Conservation (phyloP, 176 grass and related monocot species). For the Elymus sibiricus region DNA sequence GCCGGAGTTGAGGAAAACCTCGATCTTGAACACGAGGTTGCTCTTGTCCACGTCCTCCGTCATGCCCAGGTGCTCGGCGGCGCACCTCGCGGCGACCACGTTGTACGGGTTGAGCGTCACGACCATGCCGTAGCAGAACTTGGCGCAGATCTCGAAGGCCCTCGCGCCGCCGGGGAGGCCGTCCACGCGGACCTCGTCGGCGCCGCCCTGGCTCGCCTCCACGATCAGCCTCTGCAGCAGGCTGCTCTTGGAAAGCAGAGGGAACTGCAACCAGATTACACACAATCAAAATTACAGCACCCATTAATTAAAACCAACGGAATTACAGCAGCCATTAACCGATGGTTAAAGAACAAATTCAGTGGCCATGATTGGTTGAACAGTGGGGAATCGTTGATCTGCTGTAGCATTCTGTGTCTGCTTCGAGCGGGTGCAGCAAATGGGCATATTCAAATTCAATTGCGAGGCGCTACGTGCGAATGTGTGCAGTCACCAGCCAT, state of each 20-base stretch:
- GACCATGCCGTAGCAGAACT: slow-evolving; percentile 94
- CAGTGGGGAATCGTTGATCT: not conserved
- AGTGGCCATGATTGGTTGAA: not conserved
- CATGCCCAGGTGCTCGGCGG: slow-evolving; percentile 89
- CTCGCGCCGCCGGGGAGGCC: slow-evolving; percentile 71
- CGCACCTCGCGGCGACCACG: slow-evolving; percentile 57
- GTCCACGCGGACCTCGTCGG: slow-evolving; percentile 50
- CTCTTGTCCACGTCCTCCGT: slow-evolving; percentile 79
- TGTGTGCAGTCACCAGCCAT: slow-evolving; percentile 1
- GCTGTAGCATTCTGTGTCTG: slow-evolving; percentile 5
- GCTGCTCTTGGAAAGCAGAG: slow-evolving; percentile 81
- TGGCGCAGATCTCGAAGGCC: slow-evolving; percentile 75
- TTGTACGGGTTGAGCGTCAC: slow-evolving; percentile 88
- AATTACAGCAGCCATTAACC: not conserved
- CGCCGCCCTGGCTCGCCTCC: slow-evolving; percentile 51
- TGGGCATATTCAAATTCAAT: slow-evolving; percentile 12
- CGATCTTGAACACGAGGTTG: slow-evolving; percentile 75
- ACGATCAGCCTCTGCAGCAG: slow-evolving; percentile 62
- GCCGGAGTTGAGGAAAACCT: slow-evolving; percentile 75
- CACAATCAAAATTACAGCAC: not conserved
- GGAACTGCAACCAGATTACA: slow-evolving; percentile 53
- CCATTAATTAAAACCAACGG: not conserved
- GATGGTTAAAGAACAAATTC: not conserved
- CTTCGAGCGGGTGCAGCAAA: not conserved
- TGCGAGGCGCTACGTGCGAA: not conserved